Percentiles rank a stretch among this genome's conserved stretches.
Evolutionary conservation across 129 eudicot genomes (phyloP).

Genomic region (Artemisia annua): DNA sequence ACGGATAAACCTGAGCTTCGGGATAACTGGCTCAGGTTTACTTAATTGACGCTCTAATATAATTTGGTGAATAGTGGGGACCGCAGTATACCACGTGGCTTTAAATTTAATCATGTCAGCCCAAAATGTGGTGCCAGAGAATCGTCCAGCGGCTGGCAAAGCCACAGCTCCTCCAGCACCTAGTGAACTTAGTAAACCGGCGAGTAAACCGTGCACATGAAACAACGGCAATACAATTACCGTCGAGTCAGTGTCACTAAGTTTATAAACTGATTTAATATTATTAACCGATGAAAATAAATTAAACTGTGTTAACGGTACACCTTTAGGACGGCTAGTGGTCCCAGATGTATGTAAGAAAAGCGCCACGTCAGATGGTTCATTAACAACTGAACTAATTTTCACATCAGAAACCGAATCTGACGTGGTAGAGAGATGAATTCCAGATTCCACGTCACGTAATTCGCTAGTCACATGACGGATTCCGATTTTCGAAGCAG

Average conservation of each 20-base stretch:
- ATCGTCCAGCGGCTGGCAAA: slow-evolving; percentile 80
- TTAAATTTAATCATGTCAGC: slow-evolving; percentile 64
- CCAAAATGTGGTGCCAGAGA: slow-evolving; percentile 94
- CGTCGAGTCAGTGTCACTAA: slow-evolving; percentile 81
- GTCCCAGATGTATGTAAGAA: slow-evolving; percentile 97
- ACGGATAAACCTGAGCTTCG: slow-evolving; percentile 85
- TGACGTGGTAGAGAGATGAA: slow-evolving; percentile 46
- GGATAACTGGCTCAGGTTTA: slow-evolving; percentile 68
- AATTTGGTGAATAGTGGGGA: slow-evolving; percentile 95
- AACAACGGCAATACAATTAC: slow-evolving; percentile 88
- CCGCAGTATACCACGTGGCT: slow-evolving; percentile 98
- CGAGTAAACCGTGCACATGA: slow-evolving; percentile 89
- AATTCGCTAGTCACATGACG: slow-evolving; percentile 59
- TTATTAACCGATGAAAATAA: slow-evolving; percentile 76
- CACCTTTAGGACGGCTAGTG: slow-evolving; percentile 97
- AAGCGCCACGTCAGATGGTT: slow-evolving; percentile 71
- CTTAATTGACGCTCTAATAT: slow-evolving; percentile 71
- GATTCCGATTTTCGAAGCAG: slow-evolving; percentile 70
- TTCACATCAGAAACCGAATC: slow-evolving; percentile 23
- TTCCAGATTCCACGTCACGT: slow-evolving; percentile 42
- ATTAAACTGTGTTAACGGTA: slow-evolving; percentile 70
- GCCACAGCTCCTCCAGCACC: slow-evolving; percentile 82
- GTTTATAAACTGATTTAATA: slow-evolving; percentile 72
- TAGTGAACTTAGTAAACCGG: slow-evolving; percentile 84
- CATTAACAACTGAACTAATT: slow-evolving; percentile 44